phyloP scores from a whole-genome alignment of 495 filamentous ascomycete genomes.

The Aspergillus saccharolyticus region DNA sequence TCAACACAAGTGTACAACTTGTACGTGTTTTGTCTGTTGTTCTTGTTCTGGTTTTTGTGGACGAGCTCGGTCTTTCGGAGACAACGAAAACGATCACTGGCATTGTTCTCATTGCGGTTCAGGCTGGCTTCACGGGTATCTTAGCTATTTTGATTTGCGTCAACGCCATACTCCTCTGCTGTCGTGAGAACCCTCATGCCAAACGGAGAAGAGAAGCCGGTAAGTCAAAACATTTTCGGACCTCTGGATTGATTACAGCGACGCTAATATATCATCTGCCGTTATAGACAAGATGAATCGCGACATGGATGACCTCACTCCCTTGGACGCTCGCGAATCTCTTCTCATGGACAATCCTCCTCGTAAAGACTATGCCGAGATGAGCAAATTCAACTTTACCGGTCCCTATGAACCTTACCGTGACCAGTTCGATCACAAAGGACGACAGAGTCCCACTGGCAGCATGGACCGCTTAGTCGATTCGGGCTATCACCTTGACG shows the following conservation, averaged over 20 bases:
- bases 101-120: constrained; percentile 82
- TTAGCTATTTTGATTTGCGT: constrained; percentile 86
- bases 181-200: constrained; percentile 84
- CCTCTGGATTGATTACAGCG: background rate
- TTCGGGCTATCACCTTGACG: constrained; percentile 32
- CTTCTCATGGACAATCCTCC: constrained; percentile 61
- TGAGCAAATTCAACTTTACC: constrained; percentile 47
- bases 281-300: constrained; percentile 69
- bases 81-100: constrained; percentile 95
- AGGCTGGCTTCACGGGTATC: constrained; percentile 75
- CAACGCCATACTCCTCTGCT: constrained; percentile 78
- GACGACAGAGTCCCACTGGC: constrained; percentile 25
- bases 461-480: constrained; percentile 42
- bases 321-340: constrained; percentile 85
- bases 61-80: constrained; percentile 83
- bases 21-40: constrained; percentile 89
- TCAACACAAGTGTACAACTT: constrained; percentile 90
- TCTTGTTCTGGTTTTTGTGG: constrained; percentile 90
- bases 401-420: constrained; percentile 42
- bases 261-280: background rate
- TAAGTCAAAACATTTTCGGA: constrained; percentile 40
- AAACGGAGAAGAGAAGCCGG: constrained; percentile 79
- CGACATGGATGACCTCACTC: constrained; percentile 81
- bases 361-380: constrained; percentile 36
- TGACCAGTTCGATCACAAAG: constrained; percentile 27